Evolutionary conservation across 768 basidiomycete genomes (phyloP).

Genomic region (Dioszegia crocea): DNA sequence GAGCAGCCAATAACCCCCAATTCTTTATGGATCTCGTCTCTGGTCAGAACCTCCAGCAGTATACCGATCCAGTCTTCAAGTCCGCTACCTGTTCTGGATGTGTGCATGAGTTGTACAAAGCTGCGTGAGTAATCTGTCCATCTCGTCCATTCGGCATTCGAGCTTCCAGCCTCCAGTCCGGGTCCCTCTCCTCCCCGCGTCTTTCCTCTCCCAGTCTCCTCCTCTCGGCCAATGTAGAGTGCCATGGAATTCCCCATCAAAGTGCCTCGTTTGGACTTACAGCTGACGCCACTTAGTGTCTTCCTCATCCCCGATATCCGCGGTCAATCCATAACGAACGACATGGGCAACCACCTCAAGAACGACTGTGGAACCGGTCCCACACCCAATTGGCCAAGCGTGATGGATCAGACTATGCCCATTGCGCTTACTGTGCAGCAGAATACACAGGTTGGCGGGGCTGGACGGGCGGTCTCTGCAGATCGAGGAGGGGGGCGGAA

Average conservation of each 20-base stretch:
- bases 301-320: slow-evolving; percentile 28
- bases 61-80: slow-evolving; percentile 31
- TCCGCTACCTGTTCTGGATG: slow-evolving; percentile 43
- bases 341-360: slow-evolving; percentile 32
- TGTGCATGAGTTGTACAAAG: slow-evolving; percentile 47
- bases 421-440: slow-evolving; percentile 33
- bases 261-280: no score
- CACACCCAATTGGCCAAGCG: slow-evolving; percentile 30
- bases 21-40: slow-evolving; percentile 44
- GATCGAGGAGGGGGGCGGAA: background rate
- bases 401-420: slow-evolving; percentile 40
- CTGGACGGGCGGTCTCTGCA: background rate
- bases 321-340: slow-evolving; percentile 21
- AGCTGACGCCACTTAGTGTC: background rate
- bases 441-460: slow-evolving; percentile 18
- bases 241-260: no score
- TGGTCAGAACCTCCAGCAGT: slow-evolving; percentile 34
- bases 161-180: no score
- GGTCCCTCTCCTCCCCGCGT: no score
- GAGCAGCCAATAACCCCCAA: slow-evolving; percentile 28
- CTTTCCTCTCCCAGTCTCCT: no score
- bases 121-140: slow-evolving; percentile 27
- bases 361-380: slow-evolving; percentile 29
- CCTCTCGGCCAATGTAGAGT: no score
- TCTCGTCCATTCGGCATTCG: background rate